Base-by-base conservation (phyloP, 2,329 filamentous ascomycete species). In the Sclerotinia trifoliorum region DNA sequence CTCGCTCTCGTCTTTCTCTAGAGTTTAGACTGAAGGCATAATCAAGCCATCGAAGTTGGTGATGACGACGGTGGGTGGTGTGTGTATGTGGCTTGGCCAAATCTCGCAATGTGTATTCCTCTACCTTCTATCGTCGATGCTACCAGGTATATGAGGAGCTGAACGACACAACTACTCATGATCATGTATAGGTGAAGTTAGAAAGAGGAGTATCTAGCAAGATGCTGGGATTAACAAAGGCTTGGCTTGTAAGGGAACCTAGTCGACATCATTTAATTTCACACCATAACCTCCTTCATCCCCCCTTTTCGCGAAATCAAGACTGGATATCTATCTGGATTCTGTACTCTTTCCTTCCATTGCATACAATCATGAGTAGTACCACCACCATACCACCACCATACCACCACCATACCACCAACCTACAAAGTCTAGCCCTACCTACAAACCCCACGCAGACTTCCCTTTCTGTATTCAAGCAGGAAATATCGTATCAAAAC, bases 261-360 rank as follows among this genome's bases (percentile, higher is more conserved):
- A 26, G 24, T 60, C 15, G 11, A 60, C 26, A 19, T 48, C 39
- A 42, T 42, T 42, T 48, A 26, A 60, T 32, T 29, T 60, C 21
- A 48, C 57, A 44, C 21, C 21, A 17, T 29, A 48, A 60, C 26
- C 42, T 32, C 42, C 57, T 32, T 48, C 57, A 48, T n/a, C 52
- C 57, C 57, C 57, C 57, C 42, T 61, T 48, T 61, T 61, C 57
- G 57, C 57, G 44, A 48, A 48, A 26, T 61, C 57, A 48, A n/a
- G 56, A 32, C 10, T n/a, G 19, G 35, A n/a, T 46, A n/a, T 32
- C 7, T 48, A 17, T 61, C 26, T 19, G 32, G 7, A 21, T 42
- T 26, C 21, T 48, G n/a, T 32, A 21, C 57, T 26, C 21, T 48
- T 32, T 32, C 57, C 42, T 29, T 48, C 39, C 24, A 48, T 48